Base-by-base conservation (phyloP, 2,329 filamentous ascomycete genomes). In the Stylonectria norvegica region DNA sequence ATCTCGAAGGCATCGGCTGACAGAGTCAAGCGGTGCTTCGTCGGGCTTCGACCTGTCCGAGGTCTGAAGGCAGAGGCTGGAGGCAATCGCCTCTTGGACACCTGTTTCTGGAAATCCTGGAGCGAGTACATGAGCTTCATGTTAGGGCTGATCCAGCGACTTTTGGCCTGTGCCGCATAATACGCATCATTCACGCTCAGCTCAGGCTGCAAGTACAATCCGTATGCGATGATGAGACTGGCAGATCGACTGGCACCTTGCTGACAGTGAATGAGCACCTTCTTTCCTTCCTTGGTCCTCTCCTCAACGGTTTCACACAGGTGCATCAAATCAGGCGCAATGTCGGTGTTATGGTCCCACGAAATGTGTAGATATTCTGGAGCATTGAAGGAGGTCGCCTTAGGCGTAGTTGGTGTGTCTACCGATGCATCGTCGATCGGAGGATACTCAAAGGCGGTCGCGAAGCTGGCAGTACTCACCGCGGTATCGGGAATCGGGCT, bases 81-180 rank as follows among this genome's bases (percentile, higher is more conserved):
- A 2, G 66, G 55, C 4, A 65, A 45, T 49, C 67, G 75, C 61
- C 70, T 78, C 56, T 71, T 75, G 2, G 72, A 65, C 3, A 83
- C 61, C 34, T 82, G 71, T 56, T 83, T 83, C 52, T 83, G 80
- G 59, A 90, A 91, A 57, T 91, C 86, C 61, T 90, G 86, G 34
- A 94, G 69, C 52, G 88, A 89, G 72, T 93, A 93, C 75, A 94
- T 89, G 51, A 94, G 72, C 52, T 87, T 87, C 88, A 94, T 94
- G 63, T 94, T 94, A 0, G 87, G 87, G 43, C 87, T 89, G 53
- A 94, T 91, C 87, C 88, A 94, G 57, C 76, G 81, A 63, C 87
- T 93, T 66, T 85, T 85, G 38, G 79, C 75, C 65, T 94, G 89
- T 3, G 88, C 86, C 3, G 82, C 77, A 59, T 89, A 81, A 59